Evolutionary conservation across 2,329 filamentous ascomycete genomes (phyloP), one percentile per base, ranked within the genome.

Genomic region (Penicillium sp.): DNA sequence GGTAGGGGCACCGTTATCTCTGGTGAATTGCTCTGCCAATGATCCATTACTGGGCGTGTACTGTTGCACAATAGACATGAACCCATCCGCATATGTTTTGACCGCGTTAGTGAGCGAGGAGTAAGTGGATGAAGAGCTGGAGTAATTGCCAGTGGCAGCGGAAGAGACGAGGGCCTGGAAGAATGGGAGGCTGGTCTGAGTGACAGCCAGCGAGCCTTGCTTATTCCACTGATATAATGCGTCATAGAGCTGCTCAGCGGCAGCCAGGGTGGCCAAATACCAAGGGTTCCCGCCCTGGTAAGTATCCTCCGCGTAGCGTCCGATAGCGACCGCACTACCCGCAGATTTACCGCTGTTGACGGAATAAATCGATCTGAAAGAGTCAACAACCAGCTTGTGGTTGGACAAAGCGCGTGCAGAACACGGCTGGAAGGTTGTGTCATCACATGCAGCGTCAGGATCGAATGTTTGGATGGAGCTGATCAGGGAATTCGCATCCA

Each of bases 271-370:
- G 65, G 27, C 66, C 65, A 46, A 82, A 26, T 53, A 82, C 90
- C 90, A 95, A 2, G 90, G 90, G 71, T 95, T 92, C 1, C 90
- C 90, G 58, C 85, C 84, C 72, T 87, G 89, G 74, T 93, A 95
- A 5, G 80, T 74, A 64, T 96, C 90, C 71, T 90, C 88, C 0
- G 85, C 74, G 69, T 91, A 91, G 54, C 88, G 80, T 41, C 89
- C 88, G 11, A 81, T 72, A 3, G 79, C 75, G 26, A 81, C 75
- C 19, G 70, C 71, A 14, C 55, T 51, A 3, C 69, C 70, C 6
- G 61, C 56, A 4, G 60, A 54, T 11, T 69, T 67, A 10, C 67
- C 70, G 6, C 62, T 59, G 50, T 77, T 75, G 75, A 93, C 80
- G 13, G 73, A 68, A 71, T 93, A 93, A 57, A 88, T 78, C 0